These are phyloP conservation scores for Candida incommunis DNA, from an alignment of 805 yeast species.

Conservation along the genomic window DNA sequence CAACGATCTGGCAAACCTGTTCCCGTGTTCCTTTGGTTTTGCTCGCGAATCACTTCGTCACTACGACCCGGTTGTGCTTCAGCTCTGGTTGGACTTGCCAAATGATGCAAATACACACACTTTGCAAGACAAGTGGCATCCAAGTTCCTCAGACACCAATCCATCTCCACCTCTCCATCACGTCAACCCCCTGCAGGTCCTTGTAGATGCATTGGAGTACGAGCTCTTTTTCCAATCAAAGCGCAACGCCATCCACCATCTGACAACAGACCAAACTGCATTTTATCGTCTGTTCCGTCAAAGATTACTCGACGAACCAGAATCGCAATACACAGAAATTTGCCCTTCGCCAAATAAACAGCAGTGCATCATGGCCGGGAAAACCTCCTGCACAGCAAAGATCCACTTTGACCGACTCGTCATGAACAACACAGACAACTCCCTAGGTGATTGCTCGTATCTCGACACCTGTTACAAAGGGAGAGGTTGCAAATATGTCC, in stretches of 20 bases:
- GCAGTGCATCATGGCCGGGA: slow-evolving; percentile 9
- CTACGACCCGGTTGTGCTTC: neutral
- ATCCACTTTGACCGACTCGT: slow-evolving; percentile 22
- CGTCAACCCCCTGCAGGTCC: too few species aligned
- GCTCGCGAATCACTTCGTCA: neutral
- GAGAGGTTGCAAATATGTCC: slow-evolving; percentile 66
- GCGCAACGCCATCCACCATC: slow-evolving; percentile 1
- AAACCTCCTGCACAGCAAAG: slow-evolving; percentile 11
- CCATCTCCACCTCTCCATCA: too few species aligned
- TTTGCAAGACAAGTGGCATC: too few species aligned
- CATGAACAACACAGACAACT: slow-evolving; percentile 44
- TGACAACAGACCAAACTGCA: slow-evolving; percentile 6
- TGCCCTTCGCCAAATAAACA: slow-evolving; percentile 8
- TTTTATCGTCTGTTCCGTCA: slow-evolving; percentile 5
- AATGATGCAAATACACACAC: too few species aligned
- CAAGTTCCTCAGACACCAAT: too few species aligned
- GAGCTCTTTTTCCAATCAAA: neutral
- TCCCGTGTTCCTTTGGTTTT: neutral
- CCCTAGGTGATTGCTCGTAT: slow-evolving; percentile 83
- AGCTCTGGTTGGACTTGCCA: neutral
- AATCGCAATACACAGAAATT: slow-evolving; percentile 9
- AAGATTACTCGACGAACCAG: slow-evolving; percentile 4
- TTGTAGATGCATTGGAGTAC: neutral
- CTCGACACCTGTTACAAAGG: slow-evolving; percentile 87
- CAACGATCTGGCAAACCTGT: neutral